Evolutionary conservation across 2,329 filamentous ascomycete genomes (phyloP).

Genomic region (Fulvia fulva): DNA sequence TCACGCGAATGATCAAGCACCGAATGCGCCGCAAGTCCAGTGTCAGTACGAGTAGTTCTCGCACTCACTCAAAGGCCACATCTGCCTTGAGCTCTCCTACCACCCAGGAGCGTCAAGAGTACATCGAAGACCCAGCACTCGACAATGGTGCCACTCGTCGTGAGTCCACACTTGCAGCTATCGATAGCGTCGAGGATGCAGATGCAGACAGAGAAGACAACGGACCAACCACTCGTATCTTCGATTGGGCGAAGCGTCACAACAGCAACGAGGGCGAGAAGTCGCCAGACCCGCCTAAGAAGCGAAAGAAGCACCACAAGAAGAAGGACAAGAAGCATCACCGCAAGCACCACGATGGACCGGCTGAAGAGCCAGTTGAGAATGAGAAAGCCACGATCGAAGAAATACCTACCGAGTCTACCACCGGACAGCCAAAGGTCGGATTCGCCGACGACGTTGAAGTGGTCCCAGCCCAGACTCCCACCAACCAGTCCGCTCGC

Average conservation of each 20-base stretch:
- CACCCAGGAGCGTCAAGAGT: conserved; percentile 34
- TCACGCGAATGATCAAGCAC: conserved; percentile 66
- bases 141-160: conserved; percentile 30
- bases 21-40: conserved; percentile 74
- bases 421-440: conserved; percentile 27
- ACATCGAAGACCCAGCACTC: conserved; percentile 36
- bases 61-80: conserved; percentile 33
- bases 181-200: conserved; percentile 54
- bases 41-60: conserved; percentile 65
- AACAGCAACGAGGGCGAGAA: conserved; percentile 16
- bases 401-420: conserved; percentile 4
- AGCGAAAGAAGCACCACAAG: conserved; percentile 43
- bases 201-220: conserved; percentile 49
- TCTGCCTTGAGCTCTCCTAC: conserved; percentile 46
- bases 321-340: conserved; percentile 47
- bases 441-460: conserved; percentile 39
- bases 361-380: conserved; percentile 16
- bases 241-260: conserved; percentile 26
- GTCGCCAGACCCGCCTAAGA: conserved; percentile 29
- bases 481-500: conserved; percentile 16
- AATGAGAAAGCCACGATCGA: conserved; percentile 20
- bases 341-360: conserved; percentile 32
- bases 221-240: conserved; percentile 14
- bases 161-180: conserved; percentile 36
- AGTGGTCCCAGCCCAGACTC: conserved; percentile 16